phyloP scores from a whole-genome alignment of 768 basidiomycete genomes.

The Suillus paluster region DNA sequence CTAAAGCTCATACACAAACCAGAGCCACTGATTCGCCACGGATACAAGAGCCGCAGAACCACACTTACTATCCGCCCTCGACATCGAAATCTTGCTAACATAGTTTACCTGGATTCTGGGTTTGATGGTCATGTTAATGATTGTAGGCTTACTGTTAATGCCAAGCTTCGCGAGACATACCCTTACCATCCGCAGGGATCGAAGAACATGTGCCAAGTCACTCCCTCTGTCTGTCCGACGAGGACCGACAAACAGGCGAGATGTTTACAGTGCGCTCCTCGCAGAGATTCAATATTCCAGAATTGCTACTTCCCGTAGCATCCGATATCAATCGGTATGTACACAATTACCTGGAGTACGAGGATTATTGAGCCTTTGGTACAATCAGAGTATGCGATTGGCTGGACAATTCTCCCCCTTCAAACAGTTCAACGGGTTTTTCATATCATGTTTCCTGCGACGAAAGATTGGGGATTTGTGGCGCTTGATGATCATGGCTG shows the following conservation, averaged over 20 bases:
- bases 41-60: constrained; percentile 41
- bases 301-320: constrained; percentile 32
- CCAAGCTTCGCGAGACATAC: background rate
- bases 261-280: constrained; percentile 36
- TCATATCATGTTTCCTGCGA: constrained; percentile 49
- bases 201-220: constrained; percentile 30
- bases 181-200: constrained; percentile 27
- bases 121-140: constrained; percentile 34
- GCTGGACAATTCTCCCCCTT: constrained; percentile 38
- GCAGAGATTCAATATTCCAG: constrained; percentile 30
- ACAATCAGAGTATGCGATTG: constrained; percentile 32
- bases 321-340: constrained; percentile 36
- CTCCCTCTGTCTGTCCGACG: constrained; percentile 30
- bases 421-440: constrained; percentile 41
- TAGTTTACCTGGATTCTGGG: constrained; percentile 27
- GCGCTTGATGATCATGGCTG: constrained; percentile 35
- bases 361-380: constrained; percentile 1
- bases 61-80: constrained; percentile 38
- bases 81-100: constrained; percentile 36
- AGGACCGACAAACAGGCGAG: constrained; percentile 33
- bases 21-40: constrained; percentile 23
- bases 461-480: constrained; percentile 47
- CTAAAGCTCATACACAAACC: constrained; percentile 31
- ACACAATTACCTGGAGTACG: background rate
- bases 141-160: constrained; percentile 21